Base-by-base conservation (phyloP, 495 filamentous ascomycete genomes). In the Aspergillus bridgeri region DNA sequence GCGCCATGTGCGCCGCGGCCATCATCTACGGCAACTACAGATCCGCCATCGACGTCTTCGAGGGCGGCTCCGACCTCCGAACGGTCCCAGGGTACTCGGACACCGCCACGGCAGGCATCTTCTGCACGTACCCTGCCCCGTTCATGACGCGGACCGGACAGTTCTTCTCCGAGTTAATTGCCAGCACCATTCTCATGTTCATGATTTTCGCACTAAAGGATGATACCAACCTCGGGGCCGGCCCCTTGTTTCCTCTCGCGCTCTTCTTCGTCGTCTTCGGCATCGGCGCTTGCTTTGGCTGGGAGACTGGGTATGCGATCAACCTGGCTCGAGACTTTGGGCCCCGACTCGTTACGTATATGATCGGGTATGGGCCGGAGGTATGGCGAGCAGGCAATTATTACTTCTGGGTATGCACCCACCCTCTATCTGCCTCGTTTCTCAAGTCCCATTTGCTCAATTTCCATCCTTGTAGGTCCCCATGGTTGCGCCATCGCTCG, bases 271-370 rank as follows among this genome's bases (percentile, higher is more conserved):
- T 86, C 18, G 78, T 88, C 43, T 86, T 86, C 64, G 84, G 84
- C 3, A 78, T 88, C 21, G 85, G 84, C 18, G 82, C 83, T 46
- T 86, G 84, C 62, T 88, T 86, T 68, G 86, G 86, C 25, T 87
- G 81, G 79, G 83, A 88, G 64, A 88, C 85, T 5, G 85, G 85
- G 2, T 88, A 86, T 68, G 84, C 86, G 5, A 85, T 88, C 38
- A 88, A 88, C 61, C 68, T 85, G 20, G 86, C 85, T 2, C 66
- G 86, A 50, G 86, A 89, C 55, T 87, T 88, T 70, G 85, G 86
- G 0, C 85, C 86, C 0, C 65, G 86, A n/a, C 66, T 88, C 22
- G 76, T 85, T 38, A 75, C 79, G 3, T 89, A 83, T 61, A 72
- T 80, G 60, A 57, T 88, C 24, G 86, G 85, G 5, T 88, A 89